Conservation (phyloP, 2,329 filamentous ascomycete species). For the Botryotinia convoluta region DNA sequence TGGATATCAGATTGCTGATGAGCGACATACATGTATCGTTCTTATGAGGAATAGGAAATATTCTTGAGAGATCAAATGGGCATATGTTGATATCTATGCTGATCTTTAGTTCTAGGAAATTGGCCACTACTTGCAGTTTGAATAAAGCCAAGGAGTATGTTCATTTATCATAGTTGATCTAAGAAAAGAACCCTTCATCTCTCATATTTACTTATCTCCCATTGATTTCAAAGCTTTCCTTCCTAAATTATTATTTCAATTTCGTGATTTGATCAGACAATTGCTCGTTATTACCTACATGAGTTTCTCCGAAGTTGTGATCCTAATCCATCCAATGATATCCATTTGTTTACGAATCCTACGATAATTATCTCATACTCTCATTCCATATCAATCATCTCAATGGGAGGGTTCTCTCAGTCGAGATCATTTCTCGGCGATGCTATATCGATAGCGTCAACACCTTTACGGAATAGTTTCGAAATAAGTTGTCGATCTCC, state of each 20-base stretch:
- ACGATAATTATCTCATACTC: background rate
- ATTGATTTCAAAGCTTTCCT: background rate
- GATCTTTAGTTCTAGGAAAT: background rate
- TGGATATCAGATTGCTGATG: background rate
- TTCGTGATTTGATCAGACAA: background rate
- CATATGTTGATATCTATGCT: background rate
- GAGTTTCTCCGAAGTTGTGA: background rate
- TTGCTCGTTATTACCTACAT: background rate
- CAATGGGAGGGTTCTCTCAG: background rate
- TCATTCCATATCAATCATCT: background rate
- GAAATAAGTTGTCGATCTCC: background rate
- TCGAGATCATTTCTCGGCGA: background rate
- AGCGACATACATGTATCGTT: background rate
- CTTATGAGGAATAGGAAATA: background rate
- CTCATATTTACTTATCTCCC: background rate
- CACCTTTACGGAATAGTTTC: background rate
- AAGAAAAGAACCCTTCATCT: constrained; percentile 20
- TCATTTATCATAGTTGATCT: constrained; percentile 7
- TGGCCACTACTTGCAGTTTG: background rate
- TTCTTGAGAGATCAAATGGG: background rate
- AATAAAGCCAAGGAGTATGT: background rate
- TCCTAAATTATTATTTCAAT: background rate
- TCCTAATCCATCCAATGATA: background rate
- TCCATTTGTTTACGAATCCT: background rate
- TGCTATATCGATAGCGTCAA: background rate